Base-by-base conservation (phyloP, 352 stramenopile species). In the Globisporangium splendens region DNA sequence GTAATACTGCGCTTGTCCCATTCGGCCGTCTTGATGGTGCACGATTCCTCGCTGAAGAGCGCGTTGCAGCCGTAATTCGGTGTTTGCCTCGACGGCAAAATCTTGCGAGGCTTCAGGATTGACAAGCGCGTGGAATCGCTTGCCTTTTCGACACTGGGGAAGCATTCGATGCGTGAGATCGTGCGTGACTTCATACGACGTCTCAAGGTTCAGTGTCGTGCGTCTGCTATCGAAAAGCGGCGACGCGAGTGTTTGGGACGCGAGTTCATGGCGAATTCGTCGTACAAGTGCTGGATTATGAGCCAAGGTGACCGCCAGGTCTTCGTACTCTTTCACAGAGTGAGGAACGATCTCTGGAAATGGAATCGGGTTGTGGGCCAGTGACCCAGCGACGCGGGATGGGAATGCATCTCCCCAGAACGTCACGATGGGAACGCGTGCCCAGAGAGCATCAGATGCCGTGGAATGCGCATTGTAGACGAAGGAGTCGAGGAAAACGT, bases 401-500 rank as follows among this genome's bases (percentile, higher is more conserved):
- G 81, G 73, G 38, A 96, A 94, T 0, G 70, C 65, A 18, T 90
- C 65, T 15, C 86, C 82, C 72, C 86, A 83, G 24, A 96, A 51
- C 13, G 93, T 96, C 21, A 98, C 69, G 39, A 98, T 74, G 1
- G 96, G 95, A 8, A 98, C 70, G 50, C 88, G 79, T 1, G 85
- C 73, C 73, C 81, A 97, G 0, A 98, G 70, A 18, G 86, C 84
- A 57, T 98, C 96, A 17, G 83, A 77, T 15, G 93, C 95, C 1
- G 96, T 97, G 13, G 95, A 98, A 64, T 98, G 96, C n/a, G 96
- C 96, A 44, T 95, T 97, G 73, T 98, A 99, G 8, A 95, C 69
- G 46, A 98, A 84, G 14, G 93, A 97, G 63, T 99, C 96, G n/a
- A 98, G 65, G 52, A 98, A 98, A 4, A 98, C 20, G 65, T 98